Percentiles rank a stretch among this genome's conserved stretches.
phyloP scores from a whole-genome alignment of 768 basidiomycete genomes.

The Chalciporus chontae region DNA sequence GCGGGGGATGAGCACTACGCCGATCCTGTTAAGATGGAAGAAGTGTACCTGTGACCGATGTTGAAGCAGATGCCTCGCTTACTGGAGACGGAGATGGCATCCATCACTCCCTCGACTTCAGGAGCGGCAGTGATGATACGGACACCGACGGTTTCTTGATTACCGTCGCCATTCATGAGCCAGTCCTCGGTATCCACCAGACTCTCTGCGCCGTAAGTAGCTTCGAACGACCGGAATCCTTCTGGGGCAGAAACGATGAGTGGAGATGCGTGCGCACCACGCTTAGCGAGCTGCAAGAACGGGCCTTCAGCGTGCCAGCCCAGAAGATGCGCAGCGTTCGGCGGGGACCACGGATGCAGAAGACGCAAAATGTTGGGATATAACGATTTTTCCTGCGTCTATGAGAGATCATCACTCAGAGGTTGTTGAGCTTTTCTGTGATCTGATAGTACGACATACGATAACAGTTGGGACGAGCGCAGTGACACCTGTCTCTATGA shows the following conservation, averaged over 20 bases:
- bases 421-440: background rate
- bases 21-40: background rate
- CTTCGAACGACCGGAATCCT: conserved; percentile 68
- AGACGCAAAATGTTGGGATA: conserved; percentile 70
- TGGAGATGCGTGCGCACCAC: conserved; percentile 75
- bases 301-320: conserved; percentile 94
- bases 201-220: conserved; percentile 67
- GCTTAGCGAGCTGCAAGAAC: conserved; percentile 77
- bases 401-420: background rate
- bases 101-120: conserved; percentile 80
- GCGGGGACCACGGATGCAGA: conserved; percentile 62
- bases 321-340: conserved; percentile 65
- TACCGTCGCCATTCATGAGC: conserved; percentile 43
- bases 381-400: conserved; percentile 77
- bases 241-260: conserved; percentile 60
- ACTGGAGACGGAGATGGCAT: conserved; percentile 54
- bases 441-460: conserved; percentile 37
- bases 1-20: background rate
- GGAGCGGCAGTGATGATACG: conserved; percentile 86
- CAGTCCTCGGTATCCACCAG: conserved; percentile 64
- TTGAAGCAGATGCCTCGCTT: conserved; percentile 72
- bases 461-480: conserved; percentile 70
- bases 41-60: conserved; percentile 80
- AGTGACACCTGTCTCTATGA: conserved; percentile 86
- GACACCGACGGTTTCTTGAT: conserved; percentile 45